A percentile compares a stretch with the other conserved stretches of the same genome.
Conservation (phyloP, 805 yeast species). For the Saccharomycopsis oosterbeekiorum region DNA sequence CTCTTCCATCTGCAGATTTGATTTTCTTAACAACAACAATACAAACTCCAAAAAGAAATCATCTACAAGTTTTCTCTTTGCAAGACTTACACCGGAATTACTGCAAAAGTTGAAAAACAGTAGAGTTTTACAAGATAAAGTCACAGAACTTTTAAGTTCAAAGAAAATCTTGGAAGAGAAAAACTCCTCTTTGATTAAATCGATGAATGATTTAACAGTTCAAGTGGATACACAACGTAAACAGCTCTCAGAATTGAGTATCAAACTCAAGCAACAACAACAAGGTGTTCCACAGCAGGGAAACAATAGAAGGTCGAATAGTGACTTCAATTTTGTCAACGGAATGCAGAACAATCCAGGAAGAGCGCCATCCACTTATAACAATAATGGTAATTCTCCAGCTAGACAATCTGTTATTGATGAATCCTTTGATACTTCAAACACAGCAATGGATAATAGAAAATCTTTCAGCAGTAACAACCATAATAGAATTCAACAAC, state of each 20-base stretch:
- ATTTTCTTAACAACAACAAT: conserved; percentile 26
- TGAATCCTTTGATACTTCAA: not conserved
- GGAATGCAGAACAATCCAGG: not conserved
- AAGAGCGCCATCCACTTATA: not conserved
- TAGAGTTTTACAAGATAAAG: conserved; percentile 1
- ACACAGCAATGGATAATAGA: conserved; percentile 2
- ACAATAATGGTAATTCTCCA: conserved; percentile 6
- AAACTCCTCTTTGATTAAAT: conserved; percentile 14
- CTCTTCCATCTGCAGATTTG: conserved; percentile 61
- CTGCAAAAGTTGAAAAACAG: conserved; percentile 12
- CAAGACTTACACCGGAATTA: conserved; percentile 25
- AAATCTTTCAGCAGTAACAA: conserved; percentile 18
- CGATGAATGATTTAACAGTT: conserved; percentile 18
- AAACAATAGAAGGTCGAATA: not conserved
- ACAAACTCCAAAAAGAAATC: conserved; percentile 24
- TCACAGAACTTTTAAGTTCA: conserved; percentile 3
- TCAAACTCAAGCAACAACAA: conserved; percentile 21
- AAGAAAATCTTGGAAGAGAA: conserved; percentile 16
- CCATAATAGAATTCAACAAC: conserved; percentile 17
- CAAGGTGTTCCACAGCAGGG: conserved; percentile 1
- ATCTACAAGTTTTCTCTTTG: conserved; percentile 26
- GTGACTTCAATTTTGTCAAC: not conserved
- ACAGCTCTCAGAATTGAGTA: conserved; percentile 8
- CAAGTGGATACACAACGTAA: conserved; percentile 14
- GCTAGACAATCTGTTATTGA: conserved; percentile 6